Conservation (phyloP, 2,329 filamentous ascomycete genomes). For the Fusarium domesticum region DNA sequence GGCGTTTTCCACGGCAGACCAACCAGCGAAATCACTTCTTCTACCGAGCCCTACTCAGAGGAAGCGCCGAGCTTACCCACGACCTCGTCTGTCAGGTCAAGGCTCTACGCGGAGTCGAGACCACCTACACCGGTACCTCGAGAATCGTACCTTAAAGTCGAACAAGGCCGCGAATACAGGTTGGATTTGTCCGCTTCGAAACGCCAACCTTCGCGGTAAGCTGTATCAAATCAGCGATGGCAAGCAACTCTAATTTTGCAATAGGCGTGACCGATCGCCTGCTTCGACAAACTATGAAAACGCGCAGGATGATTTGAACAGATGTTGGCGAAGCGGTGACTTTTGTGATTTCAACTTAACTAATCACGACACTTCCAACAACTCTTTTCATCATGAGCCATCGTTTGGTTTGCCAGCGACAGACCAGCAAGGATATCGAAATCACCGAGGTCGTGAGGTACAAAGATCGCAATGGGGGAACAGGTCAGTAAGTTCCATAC, state of each 20-base stretch:
- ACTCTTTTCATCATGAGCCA: background rate
- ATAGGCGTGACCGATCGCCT: background rate
- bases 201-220: background rate
- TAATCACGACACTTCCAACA: too few relatives aligned
- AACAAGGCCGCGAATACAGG: too few relatives aligned
- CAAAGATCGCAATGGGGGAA: constrained; percentile 8
- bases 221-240: background rate
- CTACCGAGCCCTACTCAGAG: constrained; percentile 8
- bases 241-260: constrained; percentile 3
- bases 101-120: constrained; percentile 4
- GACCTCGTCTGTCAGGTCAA: constrained; percentile 16
- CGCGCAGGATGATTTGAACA: background rate
- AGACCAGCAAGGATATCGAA: background rate
- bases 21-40: background rate
- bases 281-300: background rate
- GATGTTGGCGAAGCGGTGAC: background rate
- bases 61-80: constrained; percentile 14
- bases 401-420: background rate
- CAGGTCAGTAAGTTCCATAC: constrained; percentile 3
- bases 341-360: too few relatives aligned
- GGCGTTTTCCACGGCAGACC: background rate
- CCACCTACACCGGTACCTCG: constrained; percentile 2
- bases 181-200: too few relatives aligned
- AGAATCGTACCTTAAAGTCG: background rate
- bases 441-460: constrained; percentile 12